A percentile compares a stretch with the other conserved stretches of the same genome.
These are phyloP conservation scores for Aureobasidium melanogenum DNA, from an alignment of 2,329 filamentous ascomycete genomes.

Conservation along the genomic window DNA sequence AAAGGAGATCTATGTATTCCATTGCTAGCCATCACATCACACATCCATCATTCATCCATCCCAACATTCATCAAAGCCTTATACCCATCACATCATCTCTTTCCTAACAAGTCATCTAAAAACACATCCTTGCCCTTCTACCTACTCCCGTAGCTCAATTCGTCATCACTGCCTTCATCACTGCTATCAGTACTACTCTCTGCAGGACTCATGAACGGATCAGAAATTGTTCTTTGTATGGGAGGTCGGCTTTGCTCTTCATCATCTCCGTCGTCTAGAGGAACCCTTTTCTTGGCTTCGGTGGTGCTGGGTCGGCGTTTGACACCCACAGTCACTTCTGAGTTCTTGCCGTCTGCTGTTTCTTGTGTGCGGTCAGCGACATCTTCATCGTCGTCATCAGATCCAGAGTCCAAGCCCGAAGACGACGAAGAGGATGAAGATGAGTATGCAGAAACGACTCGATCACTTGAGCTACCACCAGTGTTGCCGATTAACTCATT, in stretches of 20 bases:
- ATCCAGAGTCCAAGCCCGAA: slow-evolving; percentile 13
- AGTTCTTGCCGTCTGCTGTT: slow-evolving; percentile 18
- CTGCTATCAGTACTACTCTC: background rate
- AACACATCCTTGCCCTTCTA: background rate
- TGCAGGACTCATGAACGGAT: background rate
- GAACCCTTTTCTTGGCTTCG: slow-evolving; percentile 25
- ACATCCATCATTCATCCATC: no score
- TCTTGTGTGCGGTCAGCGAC: slow-evolving; percentile 6
- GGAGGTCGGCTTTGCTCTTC: background rate
- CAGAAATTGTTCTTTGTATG: background rate
- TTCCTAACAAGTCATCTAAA: background rate
- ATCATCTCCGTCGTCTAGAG: slow-evolving; percentile 15
- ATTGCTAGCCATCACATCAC: no score
- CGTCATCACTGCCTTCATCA: background rate
- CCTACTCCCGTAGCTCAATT: background rate
- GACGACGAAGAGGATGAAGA: slow-evolving; percentile 53
- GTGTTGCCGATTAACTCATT: slow-evolving; percentile 28
- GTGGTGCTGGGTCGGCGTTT: slow-evolving; percentile 25
- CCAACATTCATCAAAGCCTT: background rate
- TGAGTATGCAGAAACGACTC: slow-evolving; percentile 26
- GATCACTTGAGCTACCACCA: slow-evolving; percentile 19
- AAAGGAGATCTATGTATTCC: background rate
- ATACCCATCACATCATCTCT: background rate
- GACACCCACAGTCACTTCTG: slow-evolving; percentile 14
- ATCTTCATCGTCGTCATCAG: slow-evolving; percentile 19